phyloP scores from a whole-genome alignment of 768 basidiomycete genomes.

The Botryobasidium botryosum region DNA sequence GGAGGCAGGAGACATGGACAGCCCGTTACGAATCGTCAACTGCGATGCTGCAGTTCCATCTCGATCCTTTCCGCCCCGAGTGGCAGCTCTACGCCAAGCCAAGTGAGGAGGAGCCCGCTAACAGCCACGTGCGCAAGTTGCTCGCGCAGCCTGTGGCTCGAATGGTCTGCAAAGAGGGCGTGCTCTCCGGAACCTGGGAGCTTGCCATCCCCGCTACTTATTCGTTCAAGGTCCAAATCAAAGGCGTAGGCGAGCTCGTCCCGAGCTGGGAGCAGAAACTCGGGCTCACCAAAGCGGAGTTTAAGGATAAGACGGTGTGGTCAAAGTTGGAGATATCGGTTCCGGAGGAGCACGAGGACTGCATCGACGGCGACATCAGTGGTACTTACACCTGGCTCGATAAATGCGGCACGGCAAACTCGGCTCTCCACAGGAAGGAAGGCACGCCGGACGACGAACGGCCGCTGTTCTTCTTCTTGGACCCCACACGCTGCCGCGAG shows the following conservation, averaged over 20 bases:
- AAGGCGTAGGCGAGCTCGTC: conserved; percentile 49
- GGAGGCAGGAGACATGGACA: conserved; percentile 79
- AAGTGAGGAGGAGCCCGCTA: conserved; percentile 48
- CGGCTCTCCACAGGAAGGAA: conserved; percentile 57
- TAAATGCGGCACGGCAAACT: conserved; percentile 79
- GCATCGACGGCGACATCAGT: conserved; percentile 64
- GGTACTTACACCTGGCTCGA: conserved; percentile 66
- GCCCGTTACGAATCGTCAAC: conserved; percentile 56
- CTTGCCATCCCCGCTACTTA: conserved; percentile 52
- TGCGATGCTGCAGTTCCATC: conserved; percentile 55
- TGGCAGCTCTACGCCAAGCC: conserved; percentile 76
- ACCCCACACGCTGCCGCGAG: conserved; percentile 66
- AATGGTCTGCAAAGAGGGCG: conserved; percentile 33
- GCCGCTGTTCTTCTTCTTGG: conserved; percentile 50
- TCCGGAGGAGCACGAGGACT: conserved; percentile 25
- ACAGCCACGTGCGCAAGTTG: conserved; percentile 58
- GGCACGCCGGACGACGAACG: conserved; percentile 25
- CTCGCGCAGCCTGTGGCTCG: conserved; percentile 66
- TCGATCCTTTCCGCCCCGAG: conserved; percentile 62
- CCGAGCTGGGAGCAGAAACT: conserved; percentile 76
- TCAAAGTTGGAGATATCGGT: conserved; percentile 49
- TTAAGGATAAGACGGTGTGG: conserved; percentile 50
- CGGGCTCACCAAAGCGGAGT: conserved; percentile 48
- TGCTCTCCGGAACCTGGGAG: conserved; percentile 66
- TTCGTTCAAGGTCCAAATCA: conserved; percentile 40